Evolutionary conservation across 176 grass and related monocot genomes (phyloP).

Genomic region (Oryza meyeriana): DNA sequence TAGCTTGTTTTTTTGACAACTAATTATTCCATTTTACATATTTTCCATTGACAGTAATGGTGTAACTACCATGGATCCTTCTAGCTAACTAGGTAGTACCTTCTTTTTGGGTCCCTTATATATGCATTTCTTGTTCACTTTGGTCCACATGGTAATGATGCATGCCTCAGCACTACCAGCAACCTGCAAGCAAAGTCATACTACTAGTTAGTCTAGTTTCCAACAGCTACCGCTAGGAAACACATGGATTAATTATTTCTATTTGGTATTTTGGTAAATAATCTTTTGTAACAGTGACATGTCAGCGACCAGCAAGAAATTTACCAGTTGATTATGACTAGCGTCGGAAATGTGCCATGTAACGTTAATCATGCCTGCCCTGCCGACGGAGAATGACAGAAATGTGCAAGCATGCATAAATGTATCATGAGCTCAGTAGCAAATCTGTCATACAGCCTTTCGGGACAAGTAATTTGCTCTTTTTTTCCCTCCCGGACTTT

Average conservation of each 20-base stretch:
- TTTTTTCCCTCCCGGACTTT: not conserved
- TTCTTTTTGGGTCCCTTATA: not conserved
- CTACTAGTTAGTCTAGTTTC: not conserved
- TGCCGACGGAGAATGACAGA: not conserved
- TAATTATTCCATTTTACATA: not conserved
- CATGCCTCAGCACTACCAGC: not conserved
- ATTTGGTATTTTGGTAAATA: not conserved
- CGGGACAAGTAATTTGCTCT: not conserved
- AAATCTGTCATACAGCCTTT: not conserved
- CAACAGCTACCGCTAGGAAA: not conserved
- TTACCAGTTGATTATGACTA: not conserved
- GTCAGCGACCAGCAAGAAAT: not conserved
- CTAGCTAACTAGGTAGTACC: not conserved
- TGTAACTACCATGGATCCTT: constrained; percentile 26
- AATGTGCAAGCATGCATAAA: not conserved
- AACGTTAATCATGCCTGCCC: not conserved
- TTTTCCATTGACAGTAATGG: constrained; percentile 4
- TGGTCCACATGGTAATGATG: constrained; percentile 40
- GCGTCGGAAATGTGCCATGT: not conserved
- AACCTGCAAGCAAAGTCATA: not conserved
- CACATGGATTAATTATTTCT: not conserved
- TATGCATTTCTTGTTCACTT: not conserved
- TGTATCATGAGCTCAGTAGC: no score
- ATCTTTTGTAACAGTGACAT: not conserved
- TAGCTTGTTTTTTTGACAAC: not conserved